Base-by-base conservation (phyloP, 306 rosid species). In the Cucurbita argyrosperma region DNA sequence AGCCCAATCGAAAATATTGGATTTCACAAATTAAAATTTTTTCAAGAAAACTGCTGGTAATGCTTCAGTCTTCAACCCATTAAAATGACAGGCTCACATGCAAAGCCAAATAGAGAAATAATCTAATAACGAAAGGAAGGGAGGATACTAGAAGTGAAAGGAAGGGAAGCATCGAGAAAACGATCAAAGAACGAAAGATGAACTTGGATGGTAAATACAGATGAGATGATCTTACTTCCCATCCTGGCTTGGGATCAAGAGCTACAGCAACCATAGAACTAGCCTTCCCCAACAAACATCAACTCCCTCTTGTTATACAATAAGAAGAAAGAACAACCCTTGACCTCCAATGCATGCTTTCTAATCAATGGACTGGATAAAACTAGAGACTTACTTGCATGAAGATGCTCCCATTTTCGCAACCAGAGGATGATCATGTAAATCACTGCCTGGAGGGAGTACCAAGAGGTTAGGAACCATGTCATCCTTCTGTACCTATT, bases 181-280 rank as follows among this genome's bases (percentile, higher is more conserved):
- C 14, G 35, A 30, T 2, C 4, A 2, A 2, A 2, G 35, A 30
- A 2, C 35, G 35, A 30, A 30, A 30, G 35, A 30, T n/a, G 38
- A 42, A n/a, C 55, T 30, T 35, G 52, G 51, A 50, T 35, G 21
- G 57, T 19, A 75, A 30, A 14, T 50, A 40, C 35, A 74, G 9
- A 15, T 12, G 14, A 62, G 59, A 77, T 45, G 66, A 83, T 68
- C 74, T 77, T 73, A 94, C 99, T 91, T 88, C 90, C 99, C 96
- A 94, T 79, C 92, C 97, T 68, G 96, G 99, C 72, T 88, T 66
- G 19, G 99, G 91, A 83, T 80, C 83, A 61, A 94, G 97, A 59
- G 99, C 92, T 51, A 87, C 88, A 62, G 99, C 99, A 60, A 83
- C 99, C 99, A 94, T 91, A 50, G 92, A 91, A 81, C 97, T 94